Conservation (phyloP, 768 basidiomycete species). For the Trametopsis cervina region DNA sequence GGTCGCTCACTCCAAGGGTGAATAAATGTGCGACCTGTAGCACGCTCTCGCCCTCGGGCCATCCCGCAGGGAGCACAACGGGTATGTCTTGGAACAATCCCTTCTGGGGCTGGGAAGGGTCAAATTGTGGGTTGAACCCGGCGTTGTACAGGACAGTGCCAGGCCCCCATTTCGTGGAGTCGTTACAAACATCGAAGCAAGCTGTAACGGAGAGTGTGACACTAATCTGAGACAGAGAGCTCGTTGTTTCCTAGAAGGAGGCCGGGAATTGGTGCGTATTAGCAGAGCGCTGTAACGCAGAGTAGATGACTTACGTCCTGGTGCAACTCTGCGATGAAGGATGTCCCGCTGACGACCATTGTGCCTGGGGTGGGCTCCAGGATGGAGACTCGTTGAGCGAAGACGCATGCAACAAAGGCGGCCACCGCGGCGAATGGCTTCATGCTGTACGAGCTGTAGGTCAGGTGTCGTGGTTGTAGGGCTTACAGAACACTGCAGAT, state of each 20-base stretch:
- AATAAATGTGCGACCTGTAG: constrained; percentile 5
- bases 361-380: constrained; percentile 32
- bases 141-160: constrained; percentile 43
- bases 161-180: constrained; percentile 23
- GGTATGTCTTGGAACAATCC: constrained; percentile 42
- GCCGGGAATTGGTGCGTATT: not conserved
- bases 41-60: constrained; percentile 4
- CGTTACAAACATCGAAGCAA: constrained; percentile 24
- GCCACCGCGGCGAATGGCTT: constrained; percentile 17
- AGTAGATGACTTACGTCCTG: constrained; percentile 16
- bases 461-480: too few species aligned
- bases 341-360: constrained; percentile 29
- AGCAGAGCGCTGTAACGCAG: too few species aligned
- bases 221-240: constrained; percentile 36
- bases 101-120: constrained; percentile 19
- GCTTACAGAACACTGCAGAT: too few species aligned
- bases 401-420: constrained; percentile 26
- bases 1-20: constrained; percentile 2
- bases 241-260: constrained; percentile 27
- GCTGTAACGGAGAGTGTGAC: constrained; percentile 38
- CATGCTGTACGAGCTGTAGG: constrained; percentile 6
- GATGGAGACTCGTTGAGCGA: constrained; percentile 37
- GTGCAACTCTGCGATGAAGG: constrained; percentile 35
- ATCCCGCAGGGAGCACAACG: constrained; percentile 29
- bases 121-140: constrained; percentile 31